These are phyloP conservation scores for Colletotrichum musae DNA, from an alignment of 2,329 filamentous ascomycete genomes.

Conservation along the genomic window DNA sequence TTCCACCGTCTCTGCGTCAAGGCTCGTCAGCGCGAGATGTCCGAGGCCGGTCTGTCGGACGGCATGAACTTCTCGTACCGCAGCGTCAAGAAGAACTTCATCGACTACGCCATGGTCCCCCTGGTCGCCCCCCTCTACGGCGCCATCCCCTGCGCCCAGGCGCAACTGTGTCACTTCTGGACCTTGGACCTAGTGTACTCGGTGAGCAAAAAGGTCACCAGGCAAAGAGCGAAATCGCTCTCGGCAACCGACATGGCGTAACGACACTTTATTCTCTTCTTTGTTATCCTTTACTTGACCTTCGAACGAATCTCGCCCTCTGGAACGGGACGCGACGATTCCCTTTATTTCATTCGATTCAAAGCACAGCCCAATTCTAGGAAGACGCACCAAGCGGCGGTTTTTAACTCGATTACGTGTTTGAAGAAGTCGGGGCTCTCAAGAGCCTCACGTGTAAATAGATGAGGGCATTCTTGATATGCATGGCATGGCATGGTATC, in stretches of 20 bases:
- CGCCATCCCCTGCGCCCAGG: conserved; percentile 76
- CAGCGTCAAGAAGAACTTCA: conserved; percentile 66
- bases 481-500: conserved; percentile 64
- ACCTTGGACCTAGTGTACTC: conserved; percentile 78
- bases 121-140: conserved; percentile 78
- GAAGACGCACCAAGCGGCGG: conserved; percentile 41
- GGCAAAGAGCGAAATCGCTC: conserved; percentile 63
- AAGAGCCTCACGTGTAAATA: conserved; percentile 61
- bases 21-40: conserved; percentile 76
- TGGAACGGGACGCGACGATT: conserved; percentile 8
- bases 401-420: conserved; percentile 42
- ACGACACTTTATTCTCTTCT: conserved; percentile 45
- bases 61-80: conserved; percentile 77
- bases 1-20: conserved; percentile 75
- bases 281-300: conserved; percentile 20
- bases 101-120: conserved; percentile 77
- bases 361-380: conserved; percentile 43
- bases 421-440: conserved; percentile 50
- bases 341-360: conserved; percentile 44
- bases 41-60: conserved; percentile 72
- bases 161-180: conserved; percentile 79
- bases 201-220: conserved; percentile 78
- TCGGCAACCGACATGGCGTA: conserved; percentile 63
- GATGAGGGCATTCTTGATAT: conserved; percentile 64
- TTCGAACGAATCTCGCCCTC: conserved; percentile 23